phyloP scores from a whole-genome alignment of 371 early-diverging fungal genomes.

The Syncephalastrum monosporum region DNA sequence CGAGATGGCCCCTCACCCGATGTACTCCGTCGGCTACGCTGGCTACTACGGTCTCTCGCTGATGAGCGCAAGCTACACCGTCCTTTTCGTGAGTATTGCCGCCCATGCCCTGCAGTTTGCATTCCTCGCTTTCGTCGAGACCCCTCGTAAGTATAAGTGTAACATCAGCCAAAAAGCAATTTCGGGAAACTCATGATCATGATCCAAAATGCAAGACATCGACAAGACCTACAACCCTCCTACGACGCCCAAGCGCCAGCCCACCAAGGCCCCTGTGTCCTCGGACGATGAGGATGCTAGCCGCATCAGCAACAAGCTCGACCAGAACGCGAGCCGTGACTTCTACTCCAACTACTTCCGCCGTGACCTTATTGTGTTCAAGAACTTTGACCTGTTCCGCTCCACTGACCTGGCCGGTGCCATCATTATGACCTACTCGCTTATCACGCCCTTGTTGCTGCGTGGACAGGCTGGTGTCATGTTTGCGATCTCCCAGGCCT shows the following conservation, averaged over 20 bases:
- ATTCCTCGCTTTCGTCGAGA: constrained; percentile 91
- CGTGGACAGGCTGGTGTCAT: constrained; percentile 43
- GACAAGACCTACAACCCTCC: constrained; percentile 90
- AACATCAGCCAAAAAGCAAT: not conserved
- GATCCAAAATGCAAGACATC: constrained; percentile 55
- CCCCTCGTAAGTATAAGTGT: constrained; percentile 68
- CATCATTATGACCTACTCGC: constrained; percentile 72
- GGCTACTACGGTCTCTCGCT: constrained; percentile 94
- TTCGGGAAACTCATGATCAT: no score
- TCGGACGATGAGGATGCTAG: constrained; percentile 17
- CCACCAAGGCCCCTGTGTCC: constrained; percentile 4
- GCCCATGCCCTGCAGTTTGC: constrained; percentile 89
- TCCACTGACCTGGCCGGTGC: constrained; percentile 79
- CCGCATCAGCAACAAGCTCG: constrained; percentile 11
- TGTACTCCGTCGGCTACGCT: constrained; percentile 96
- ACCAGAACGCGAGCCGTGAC: constrained; percentile 27
- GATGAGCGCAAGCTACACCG: constrained; percentile 81
- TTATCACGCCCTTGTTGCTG: constrained; percentile 63
- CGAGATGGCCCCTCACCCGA: constrained; percentile 97
- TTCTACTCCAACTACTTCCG: constrained; percentile 59
- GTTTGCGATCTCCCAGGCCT: constrained; percentile 64
- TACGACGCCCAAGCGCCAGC: constrained; percentile 35
- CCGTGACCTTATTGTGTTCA: constrained; percentile 86
- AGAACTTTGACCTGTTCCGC: constrained; percentile 86
- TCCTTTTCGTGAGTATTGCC: constrained; percentile 84